Base-by-base conservation (phyloP, 148 eudicot genomes). In the Suaeda aralocaspica region DNA sequence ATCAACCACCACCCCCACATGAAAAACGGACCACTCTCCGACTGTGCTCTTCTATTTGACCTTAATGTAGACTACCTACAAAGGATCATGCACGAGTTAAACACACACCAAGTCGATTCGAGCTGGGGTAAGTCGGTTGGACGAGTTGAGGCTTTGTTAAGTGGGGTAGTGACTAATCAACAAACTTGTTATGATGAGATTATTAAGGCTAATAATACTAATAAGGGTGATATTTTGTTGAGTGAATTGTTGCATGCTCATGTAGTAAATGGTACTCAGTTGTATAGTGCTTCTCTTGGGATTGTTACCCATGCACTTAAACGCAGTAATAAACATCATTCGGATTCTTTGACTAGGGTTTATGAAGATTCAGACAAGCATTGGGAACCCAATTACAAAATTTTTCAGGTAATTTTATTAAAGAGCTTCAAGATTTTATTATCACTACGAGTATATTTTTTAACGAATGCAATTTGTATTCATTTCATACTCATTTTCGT, bases 111-210 rank as follows among this genome's bases (percentile, higher is more conserved):
- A 6, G 21, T 9, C 16, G 34, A 25, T n/a, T n/a, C 15, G 50
- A 39, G 36, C 6, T 67, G 44, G 0, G 56, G 39, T 18, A 60
- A 51, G 60, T 34, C 24, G n/a, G 63, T 39, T 0, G 72, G 63
- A 13, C 72, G 72, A 39, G 72, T 69, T 5, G 51, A 39, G 36
- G 31, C 72, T 24, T 24, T 55, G 59, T 60, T 69, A 1, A 69
- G 72, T 56, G 72, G 62, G 5, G 72, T 69, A 24, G 63, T 69
- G 34, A 69, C 72, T 5, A 69, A 69, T 16, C 63, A 69, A 26
- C 50, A 55, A 50, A 69, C 72, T 9, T 69, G 72, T 14, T 56
- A 69, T 41, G 72, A 69, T 39, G 72, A 63, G 63, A 53, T 69
- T 12, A 69, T 12, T 4, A 63, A 69, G 63, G n/a, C n/a, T n/a